phyloP scores from a whole-genome alignment of 306 rosid genomes.

The Inga laurina region DNA sequence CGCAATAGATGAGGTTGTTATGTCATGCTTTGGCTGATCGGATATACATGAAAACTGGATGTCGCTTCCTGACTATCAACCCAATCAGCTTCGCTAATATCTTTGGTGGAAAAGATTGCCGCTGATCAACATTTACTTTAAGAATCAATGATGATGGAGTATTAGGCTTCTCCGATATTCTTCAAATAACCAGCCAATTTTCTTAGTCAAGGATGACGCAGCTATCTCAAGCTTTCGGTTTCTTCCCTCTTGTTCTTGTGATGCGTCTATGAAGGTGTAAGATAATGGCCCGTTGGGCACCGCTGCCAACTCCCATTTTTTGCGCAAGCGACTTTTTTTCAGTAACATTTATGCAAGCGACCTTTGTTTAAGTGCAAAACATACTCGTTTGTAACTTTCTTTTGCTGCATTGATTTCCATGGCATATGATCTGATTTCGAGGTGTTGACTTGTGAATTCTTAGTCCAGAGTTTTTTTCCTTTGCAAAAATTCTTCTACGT shows the following conservation, averaged over 20 bases:
- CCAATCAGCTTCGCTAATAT: background rate
- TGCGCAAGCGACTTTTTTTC: background rate
- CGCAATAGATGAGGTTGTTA: background rate
- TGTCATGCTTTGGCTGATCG: background rate
- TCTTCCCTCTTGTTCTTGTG: background rate
- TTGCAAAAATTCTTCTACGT: too few relatives aligned
- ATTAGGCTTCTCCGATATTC: background rate
- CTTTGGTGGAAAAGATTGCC: background rate
- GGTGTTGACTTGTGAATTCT: background rate
- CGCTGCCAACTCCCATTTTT: background rate
- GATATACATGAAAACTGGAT: background rate
- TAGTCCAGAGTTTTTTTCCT: too few relatives aligned
- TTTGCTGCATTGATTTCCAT: background rate
- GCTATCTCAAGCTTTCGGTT: background rate
- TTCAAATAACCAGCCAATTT: background rate
- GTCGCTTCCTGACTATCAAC: background rate
- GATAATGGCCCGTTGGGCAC: background rate
- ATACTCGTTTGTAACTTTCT: background rate
- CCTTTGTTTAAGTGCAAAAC: background rate
- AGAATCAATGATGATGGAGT: background rate
- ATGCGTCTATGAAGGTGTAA: background rate
- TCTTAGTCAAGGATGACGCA: background rate
- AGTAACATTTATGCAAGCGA: background rate
- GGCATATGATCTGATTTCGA: background rate
- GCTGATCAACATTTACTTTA: background rate